These are phyloP conservation scores for Salisapilia sapeloensis DNA, from an alignment of 352 stramenopile genomes.

Conservation along the genomic window DNA sequence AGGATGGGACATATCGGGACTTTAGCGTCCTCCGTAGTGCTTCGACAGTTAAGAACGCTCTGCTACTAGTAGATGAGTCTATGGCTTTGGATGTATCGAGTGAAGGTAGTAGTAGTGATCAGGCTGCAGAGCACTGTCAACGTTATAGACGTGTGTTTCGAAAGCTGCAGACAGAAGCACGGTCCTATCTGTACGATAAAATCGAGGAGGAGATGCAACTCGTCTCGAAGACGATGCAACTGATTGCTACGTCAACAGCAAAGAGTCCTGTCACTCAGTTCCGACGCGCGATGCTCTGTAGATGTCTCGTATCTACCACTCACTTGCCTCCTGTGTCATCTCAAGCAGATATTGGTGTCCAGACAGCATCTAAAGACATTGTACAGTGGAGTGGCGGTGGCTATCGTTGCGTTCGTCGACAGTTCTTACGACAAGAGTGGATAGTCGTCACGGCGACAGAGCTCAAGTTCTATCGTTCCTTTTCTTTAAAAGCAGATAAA, in stretches of 20 bases:
- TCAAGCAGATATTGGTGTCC: slow-evolving; percentile 38
- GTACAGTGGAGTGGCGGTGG: slow-evolving; percentile 33
- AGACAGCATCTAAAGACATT: slow-evolving; percentile 30
- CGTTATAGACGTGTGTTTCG: too few species aligned
- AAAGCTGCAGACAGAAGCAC: slow-evolving; percentile 33
- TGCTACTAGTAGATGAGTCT: slow-evolving; percentile 19
- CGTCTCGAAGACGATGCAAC: slow-evolving; percentile 20
- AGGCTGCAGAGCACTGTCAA: too few species aligned
- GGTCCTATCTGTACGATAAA: slow-evolving; percentile 44
- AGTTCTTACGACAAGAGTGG: slow-evolving; percentile 58
- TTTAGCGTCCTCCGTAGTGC: slow-evolving; percentile 32
- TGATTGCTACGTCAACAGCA: slow-evolving; percentile 10
- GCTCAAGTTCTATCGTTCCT: slow-evolving; percentile 57
- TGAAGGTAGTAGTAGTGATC: too few species aligned
- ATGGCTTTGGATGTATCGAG: not conserved
- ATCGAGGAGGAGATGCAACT: slow-evolving; percentile 34
- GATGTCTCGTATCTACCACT: slow-evolving; percentile 36
- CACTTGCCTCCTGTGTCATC: slow-evolving; percentile 16
- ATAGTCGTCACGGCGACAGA: slow-evolving; percentile 30
- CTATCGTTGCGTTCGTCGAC: slow-evolving; percentile 32
- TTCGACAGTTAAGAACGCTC: slow-evolving; percentile 34
- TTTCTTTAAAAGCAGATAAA: slow-evolving; percentile 19
- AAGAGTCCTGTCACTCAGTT: not conserved
- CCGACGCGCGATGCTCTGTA: slow-evolving; percentile 30
- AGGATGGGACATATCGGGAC: not conserved